Conservation (phyloP, 805 yeast genomes). For the Metschnikowia reukaufii region DNA sequence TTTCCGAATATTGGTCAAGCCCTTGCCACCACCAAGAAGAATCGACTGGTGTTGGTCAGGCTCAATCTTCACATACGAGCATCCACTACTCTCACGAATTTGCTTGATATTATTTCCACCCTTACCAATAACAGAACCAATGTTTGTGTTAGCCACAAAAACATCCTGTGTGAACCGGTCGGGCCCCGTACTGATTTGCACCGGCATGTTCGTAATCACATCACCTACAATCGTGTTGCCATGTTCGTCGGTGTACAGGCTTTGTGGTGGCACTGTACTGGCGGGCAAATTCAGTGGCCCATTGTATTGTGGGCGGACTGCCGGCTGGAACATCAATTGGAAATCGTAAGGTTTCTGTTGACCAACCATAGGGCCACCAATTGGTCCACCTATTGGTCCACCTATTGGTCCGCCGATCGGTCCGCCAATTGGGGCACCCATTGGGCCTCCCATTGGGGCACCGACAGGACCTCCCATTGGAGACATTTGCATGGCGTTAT, state of each 20-base stretch:
- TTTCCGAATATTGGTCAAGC: slow-evolving; percentile 49
- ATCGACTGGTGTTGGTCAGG: slow-evolving; percentile 54
- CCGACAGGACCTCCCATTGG: slow-evolving; percentile 1
- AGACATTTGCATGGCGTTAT: slow-evolving; percentile 13
- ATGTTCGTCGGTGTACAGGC: slow-evolving; percentile 43
- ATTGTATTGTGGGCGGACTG: slow-evolving; percentile 30
- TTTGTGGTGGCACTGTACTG: slow-evolving; percentile 22
- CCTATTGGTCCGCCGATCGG: too few relatives aligned
- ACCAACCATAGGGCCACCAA: slow-evolving; percentile 1
- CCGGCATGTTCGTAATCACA: slow-evolving; percentile 42
- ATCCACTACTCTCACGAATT: slow-evolving; percentile 70
- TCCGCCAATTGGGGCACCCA: too few relatives aligned
- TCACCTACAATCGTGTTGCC: slow-evolving; percentile 46
- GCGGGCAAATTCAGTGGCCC: slow-evolving; percentile 16
- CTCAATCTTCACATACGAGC: slow-evolving; percentile 69
- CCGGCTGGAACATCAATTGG: slow-evolving; percentile 42
- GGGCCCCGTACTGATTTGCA: slow-evolving; percentile 32
- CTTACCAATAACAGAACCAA: slow-evolving; percentile 84
- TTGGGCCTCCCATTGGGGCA: too few relatives aligned
- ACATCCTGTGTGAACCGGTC: slow-evolving; percentile 68
- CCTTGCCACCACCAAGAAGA: slow-evolving; percentile 45
- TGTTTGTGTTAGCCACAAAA: slow-evolving; percentile 71
- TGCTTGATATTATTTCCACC: slow-evolving; percentile 82
- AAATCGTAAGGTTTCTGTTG: slow-evolving; percentile 35
- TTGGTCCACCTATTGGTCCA: too few relatives aligned